Base-by-base conservation (phyloP, 805 yeast species). In the Alloascoidea africana region DNA sequence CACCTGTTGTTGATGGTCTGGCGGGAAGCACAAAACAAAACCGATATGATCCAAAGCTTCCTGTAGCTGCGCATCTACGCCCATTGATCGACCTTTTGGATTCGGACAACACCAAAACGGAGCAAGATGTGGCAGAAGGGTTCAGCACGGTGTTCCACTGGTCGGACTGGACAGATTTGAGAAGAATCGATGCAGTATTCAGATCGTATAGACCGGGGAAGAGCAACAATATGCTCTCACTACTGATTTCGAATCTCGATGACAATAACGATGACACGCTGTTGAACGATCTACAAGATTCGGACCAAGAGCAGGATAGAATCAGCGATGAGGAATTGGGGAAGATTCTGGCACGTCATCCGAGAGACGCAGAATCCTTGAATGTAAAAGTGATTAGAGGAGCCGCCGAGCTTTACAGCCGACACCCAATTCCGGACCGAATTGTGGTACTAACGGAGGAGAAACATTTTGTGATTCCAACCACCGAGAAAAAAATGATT, bases 121-220 rank as follows among this genome's bases (percentile, higher is more conserved):
- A n/a, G n/a, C n/a, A n/a, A n/a, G n/a, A n/a, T n/a, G n/a, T n/a
- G n/a, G n/a, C 30, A 8, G 30, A 23, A 8, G 30, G n/a, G n/a
- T 23, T 23, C n/a, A 8, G 13, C 8, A 23, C n/a, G 8, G 30
- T 8, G 8, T 23, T 23, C 30, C 30, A 23, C n/a, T 23, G 30
- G 30, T 8, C 8, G 8, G 30, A 41, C 36, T 27, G 42, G 27
- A 33, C 40, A 32, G 4, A 42, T 35, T 34, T 50, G 1, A 48
- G 37, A 34, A 62, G 40, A 0, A 57, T 56, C 0, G 59, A 51
- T 1, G 60, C 51, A 4, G 53, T 42, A 23, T 46, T 48, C 19
- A 61, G 41, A 40, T 60, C 52, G 5, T 47, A 44, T 16, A 59
- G 30, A 23, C n/a, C n/a, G n/a, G n/a, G n/a, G n/a, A n/a, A n/a